Evolutionary conservation across 495 filamentous ascomycete genomes (phyloP), one percentile per base, ranked within the genome.

Genomic region (Emericellopsis terricola): DNA sequence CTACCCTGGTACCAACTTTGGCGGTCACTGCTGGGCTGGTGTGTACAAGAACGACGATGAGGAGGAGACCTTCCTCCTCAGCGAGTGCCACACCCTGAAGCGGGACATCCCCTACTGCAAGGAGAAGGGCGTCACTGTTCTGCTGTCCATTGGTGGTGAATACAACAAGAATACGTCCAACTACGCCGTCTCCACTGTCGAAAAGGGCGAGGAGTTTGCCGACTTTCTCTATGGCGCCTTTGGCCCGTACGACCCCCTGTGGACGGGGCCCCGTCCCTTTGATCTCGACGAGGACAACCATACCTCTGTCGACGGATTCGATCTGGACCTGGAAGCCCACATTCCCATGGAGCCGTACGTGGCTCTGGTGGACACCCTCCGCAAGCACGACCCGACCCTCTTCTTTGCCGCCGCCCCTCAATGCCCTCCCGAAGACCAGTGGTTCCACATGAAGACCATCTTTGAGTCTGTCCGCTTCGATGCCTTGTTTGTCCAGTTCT

Each of bases 401-500:
- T 1, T 69, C 44, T 48, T 78, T 31, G 73, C 74, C n/a, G 71
- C 65, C 10, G 73, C 76, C 10, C 76, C 76, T 28, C 70, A 78
- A 39, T 81, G 76, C 49, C 65, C 71, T 2, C 60, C 68, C 31
- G 55, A 57, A 1, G 55, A 65, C 23, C 40, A 52, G 8, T 59
- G 62, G 18, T 67, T 74, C 44, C 62, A 55, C 38, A 56, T 60
- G 52, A 47, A 69, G 41, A 50, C 55, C 3, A 64, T 74, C 40
- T 64, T 80, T 35, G 44, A 66, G 31, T 49, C 55, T 2, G 53
- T 61, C 9, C 34, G 45, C 3, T 70, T 78, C 33, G 76, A 81
- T 41, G 66, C 65, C 17, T 53, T 80, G n/a, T 81, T 68, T 48
- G 59, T 78, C 14, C 76, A 79, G 49, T 80, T 78, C 57, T 79